Evolutionary conservation across 2,329 filamentous ascomycete species (phyloP), one percentile per base, ranked within the genome.

Genomic region (Podosphaera aphanis): DNA sequence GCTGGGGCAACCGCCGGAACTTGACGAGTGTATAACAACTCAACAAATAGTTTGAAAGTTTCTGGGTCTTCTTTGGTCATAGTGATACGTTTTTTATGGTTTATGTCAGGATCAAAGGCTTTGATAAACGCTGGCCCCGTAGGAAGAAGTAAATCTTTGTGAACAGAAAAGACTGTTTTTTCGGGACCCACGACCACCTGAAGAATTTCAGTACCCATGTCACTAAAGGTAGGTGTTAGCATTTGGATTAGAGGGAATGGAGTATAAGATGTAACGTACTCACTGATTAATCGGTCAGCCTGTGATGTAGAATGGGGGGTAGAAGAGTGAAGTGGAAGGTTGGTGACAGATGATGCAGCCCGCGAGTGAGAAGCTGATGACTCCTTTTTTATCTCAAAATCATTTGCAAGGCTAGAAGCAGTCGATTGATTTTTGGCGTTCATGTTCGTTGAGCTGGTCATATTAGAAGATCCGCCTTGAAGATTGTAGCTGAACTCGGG

Each of bases 41-140:
- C 47, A 8, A 51, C 35, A 39, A 53, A 53, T 10, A 53, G 45
- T 23, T 51, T 53, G 35, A 57, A 49, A 10, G 49, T 43, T 2
- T 27, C 46, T 7, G 48, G 48, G n/a, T 46, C 20, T 8, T 49
- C 46, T 13, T 46, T 36, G 16, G 21, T 29, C 25, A 49, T 38
- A 10, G 23, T 21, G 13, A 43, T 43, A 6, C 20, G 21, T n/a
- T 19, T 21, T n/a, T 40, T 37, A n/a, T 31, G 2, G 23, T 38
- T 23, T 21, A 15, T 23, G 15, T 21, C 18, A 2, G 16, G 45
- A 29, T 37, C 29, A 27, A 38, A 33, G 5, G 18, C 16, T n/a
- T 33, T 45, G 5, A 16, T 23, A 31, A 42, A 42, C 5, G n/a
- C 20, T 8, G 20, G 15, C 6, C 43, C 36, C 16, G 25, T 33